These are phyloP conservation scores for Tulasnella sp. DNA, from an alignment of 768 basidiomycete species.

Conservation along the genomic window DNA sequence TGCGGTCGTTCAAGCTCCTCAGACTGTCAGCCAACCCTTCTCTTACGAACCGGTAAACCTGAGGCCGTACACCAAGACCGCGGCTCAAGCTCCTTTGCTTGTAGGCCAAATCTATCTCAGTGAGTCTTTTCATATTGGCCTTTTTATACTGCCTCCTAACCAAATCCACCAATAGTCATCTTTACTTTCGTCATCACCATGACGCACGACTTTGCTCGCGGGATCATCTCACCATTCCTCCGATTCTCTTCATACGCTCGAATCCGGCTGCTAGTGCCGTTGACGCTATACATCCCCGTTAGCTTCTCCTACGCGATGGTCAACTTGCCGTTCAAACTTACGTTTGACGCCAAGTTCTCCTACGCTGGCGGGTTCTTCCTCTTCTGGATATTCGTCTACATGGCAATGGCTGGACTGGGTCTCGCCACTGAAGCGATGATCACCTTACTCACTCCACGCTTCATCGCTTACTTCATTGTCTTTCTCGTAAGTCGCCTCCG, in stretches of 20 bases:
- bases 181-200: constrained; percentile 25
- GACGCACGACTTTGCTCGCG: constrained; percentile 30
- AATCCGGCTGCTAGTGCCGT: constrained; percentile 33
- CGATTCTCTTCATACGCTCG: constrained; percentile 31
- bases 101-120: constrained; percentile 28
- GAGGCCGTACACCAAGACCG: constrained; percentile 28
- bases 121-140: constrained; percentile 26
- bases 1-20: constrained; percentile 30
- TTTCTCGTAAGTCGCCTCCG: constrained; percentile 18
- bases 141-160: neutral
- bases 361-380: constrained; percentile 33
- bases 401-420: constrained; percentile 32
- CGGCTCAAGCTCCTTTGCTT: constrained; percentile 31
- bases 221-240: constrained; percentile 35
- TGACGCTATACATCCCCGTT: constrained; percentile 34
- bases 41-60: constrained; percentile 29
- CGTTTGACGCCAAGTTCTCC: constrained; percentile 35
- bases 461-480: constrained; percentile 33
- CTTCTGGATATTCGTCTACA: constrained; percentile 32
- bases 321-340: constrained; percentile 38
- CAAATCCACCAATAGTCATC: neutral
- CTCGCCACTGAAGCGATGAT: constrained; percentile 33
- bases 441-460: constrained; percentile 32
- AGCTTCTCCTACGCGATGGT: constrained; percentile 40
- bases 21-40: constrained; percentile 28